Percentiles rank a stretch among this genome's conserved stretches.
These are phyloP conservation scores for Schizosaccharomyces cryophilus DNA, from an alignment of 805 yeast genomes.

Conservation along the genomic window DNA sequence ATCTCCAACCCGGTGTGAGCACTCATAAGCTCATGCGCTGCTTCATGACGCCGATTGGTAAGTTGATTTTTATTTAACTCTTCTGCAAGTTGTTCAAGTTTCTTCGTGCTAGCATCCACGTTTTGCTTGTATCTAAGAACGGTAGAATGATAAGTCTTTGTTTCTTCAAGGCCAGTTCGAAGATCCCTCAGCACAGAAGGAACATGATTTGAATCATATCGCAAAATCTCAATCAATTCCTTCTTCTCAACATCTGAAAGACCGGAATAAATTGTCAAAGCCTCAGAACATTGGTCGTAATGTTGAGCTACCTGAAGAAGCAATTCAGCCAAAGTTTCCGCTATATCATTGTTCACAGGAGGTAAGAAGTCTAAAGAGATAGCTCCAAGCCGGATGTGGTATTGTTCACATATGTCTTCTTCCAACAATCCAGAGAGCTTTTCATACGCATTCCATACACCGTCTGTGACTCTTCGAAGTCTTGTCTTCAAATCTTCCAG, in stretches of 20 bases:
- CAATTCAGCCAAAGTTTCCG: slow-evolving; percentile 2
- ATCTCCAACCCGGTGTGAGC: slow-evolving; percentile 1
- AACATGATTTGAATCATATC: neutral
- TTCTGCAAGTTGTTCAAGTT: neutral
- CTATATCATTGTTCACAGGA: neutral
- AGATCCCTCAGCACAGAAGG: neutral
- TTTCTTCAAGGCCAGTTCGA: neutral
- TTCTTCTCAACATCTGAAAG: neutral
- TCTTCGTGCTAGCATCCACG: neutral
- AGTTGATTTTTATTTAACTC: neutral
- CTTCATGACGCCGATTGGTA: neutral
- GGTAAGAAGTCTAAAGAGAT: neutral
- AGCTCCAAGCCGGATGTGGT: neutral
- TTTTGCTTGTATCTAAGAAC: neutral
- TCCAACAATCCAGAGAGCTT: neutral
- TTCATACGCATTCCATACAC: neutral
- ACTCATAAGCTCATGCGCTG: neutral
- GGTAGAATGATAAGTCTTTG: neutral
- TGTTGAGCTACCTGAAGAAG: slow-evolving; percentile 2
- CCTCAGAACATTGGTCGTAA: slow-evolving; percentile 1
- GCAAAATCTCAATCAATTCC: neutral
- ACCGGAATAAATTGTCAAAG: neutral
- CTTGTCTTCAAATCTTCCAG: neutral
- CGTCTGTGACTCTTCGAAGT: neutral
- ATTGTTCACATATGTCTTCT: neutral